Conservation (phyloP, 1,284 basidiomycete species). For the Ustilago lituana region DNA sequence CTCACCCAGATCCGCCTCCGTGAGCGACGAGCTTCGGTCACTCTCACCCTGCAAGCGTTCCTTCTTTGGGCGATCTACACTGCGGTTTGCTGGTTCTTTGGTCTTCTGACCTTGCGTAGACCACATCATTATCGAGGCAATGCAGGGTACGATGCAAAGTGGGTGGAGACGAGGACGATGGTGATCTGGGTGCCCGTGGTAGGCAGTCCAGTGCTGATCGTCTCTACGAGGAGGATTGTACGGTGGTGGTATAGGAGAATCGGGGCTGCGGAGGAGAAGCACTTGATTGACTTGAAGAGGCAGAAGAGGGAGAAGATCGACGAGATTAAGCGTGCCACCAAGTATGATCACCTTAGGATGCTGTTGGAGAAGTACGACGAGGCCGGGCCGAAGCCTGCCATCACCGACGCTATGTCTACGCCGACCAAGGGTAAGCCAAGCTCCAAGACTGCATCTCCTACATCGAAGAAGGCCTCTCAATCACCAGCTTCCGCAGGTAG, state of each 20-base stretch:
- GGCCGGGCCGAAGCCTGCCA: slow-evolving; percentile 54
- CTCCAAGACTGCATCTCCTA: slow-evolving; percentile 15
- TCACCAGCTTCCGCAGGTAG: slow-evolving; percentile 7
- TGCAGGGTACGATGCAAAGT: background rate
- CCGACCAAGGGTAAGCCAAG: slow-evolving; percentile 21
- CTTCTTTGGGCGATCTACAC: slow-evolving; percentile 82
- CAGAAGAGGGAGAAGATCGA: slow-evolving; percentile 87
- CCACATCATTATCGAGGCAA: background rate
- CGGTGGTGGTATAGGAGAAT: slow-evolving; percentile 87
- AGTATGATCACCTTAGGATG: slow-evolving; percentile 89
- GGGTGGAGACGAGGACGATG: slow-evolving; percentile 6
- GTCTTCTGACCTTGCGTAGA: slow-evolving; percentile 19
- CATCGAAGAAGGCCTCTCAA: slow-evolving; percentile 12
- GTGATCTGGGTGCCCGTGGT: slow-evolving; percentile 46
- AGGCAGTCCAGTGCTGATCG: slow-evolving; percentile 69
- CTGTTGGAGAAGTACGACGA: slow-evolving; percentile 92
- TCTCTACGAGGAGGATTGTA: slow-evolving; percentile 82
- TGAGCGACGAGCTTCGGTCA: slow-evolving; percentile 81
- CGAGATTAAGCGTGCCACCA: slow-evolving; percentile 96
- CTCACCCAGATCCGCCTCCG: slow-evolving; percentile 88
- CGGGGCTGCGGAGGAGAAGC: slow-evolving; percentile 84
- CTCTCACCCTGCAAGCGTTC: slow-evolving; percentile 84
- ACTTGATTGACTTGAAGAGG: slow-evolving; percentile 78
- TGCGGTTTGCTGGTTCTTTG: slow-evolving; percentile 78
- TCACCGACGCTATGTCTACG: slow-evolving; percentile 11